Evolutionary conservation across 352 stramenopile genomes (phyloP), one percentile per base, ranked within the genome.

Genomic region (Phytopythium sindhum): DNA sequence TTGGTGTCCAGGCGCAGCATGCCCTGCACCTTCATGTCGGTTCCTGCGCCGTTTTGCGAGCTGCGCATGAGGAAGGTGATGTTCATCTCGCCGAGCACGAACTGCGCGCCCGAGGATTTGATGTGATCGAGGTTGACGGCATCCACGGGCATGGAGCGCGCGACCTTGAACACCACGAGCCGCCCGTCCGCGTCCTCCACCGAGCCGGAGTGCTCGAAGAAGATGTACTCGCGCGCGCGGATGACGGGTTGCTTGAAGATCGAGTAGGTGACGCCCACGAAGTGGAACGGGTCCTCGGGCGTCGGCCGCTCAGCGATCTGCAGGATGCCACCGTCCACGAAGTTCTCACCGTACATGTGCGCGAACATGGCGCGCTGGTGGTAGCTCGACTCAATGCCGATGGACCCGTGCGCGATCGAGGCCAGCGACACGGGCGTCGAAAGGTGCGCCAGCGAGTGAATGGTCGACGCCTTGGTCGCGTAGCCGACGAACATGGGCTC

Each of bases 281-380:
- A 35, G 47, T 54, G 47, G 47, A 54, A 54, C 47, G 47, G 47
- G 26, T 54, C 47, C 12, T 35, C 23, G 8, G 47, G 47, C 2
- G 65, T 78, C 37, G 47, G 47, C 47, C 47, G 47, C 47, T 54
- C 47, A 24, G 47, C 24, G 8, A 54, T 19, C 47, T 54, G 47
- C 47, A 54, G 47, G 28, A 85, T 67, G 19, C 59, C 74, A 26
- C 65, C 77, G 59, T 82, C 76, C 28, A 88, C 60, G 48, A 86
- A 80, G 37, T 74, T 60, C 21, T 81, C 68, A 42, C 80, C 69
- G 58, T 81, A 82, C 57, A 88, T 62, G 58, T 84, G 72, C 37
- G 68, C 75, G 28, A 73, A 66, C 41, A 66, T 65, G 14, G 63
- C 73, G n/a, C 76, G 75, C 33, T 68, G 42, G 21, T 80, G 71